A percentile compares a stretch with the other conserved stretches of the same genome.
phyloP scores from a whole-genome alignment of 2,329 filamentous ascomycete genomes.

The Sclerotinia spermophila region DNA sequence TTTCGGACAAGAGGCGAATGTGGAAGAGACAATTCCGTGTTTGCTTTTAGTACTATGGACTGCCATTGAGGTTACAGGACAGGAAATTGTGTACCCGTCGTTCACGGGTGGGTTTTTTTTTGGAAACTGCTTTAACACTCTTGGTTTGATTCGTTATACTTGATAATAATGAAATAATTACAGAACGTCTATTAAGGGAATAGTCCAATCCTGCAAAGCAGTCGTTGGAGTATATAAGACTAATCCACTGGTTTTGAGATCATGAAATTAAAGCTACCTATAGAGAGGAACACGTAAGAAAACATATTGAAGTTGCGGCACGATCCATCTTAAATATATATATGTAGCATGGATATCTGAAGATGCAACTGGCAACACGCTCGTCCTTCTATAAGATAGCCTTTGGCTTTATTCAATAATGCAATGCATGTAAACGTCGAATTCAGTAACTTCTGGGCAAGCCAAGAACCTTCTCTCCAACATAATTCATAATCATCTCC shows the following conservation, averaged over 20 bases:
- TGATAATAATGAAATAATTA: neutral
- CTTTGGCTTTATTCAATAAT: neutral
- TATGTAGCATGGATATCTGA: neutral
- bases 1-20: neutral
- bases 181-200: neutral
- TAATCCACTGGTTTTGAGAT: neutral
- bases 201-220: too few species aligned
- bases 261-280: neutral
- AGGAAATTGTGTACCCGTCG: neutral
- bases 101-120: neutral
- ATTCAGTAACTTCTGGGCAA: slow-evolving; percentile 64
- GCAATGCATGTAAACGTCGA: too few species aligned
- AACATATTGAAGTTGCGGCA: neutral
- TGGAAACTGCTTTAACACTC: neutral
- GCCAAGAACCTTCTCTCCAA: slow-evolving; percentile 63
- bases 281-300: neutral
- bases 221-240: neutral
- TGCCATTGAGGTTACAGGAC: neutral
- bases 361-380: neutral
- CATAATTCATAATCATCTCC: slow-evolving; percentile 75
- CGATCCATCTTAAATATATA: neutral
- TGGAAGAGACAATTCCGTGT: neutral
- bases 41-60: neutral
- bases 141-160: neutral
- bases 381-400: neutral